phyloP scores from a whole-genome alignment of 805 yeast species.

The Lipomyces chichibuensis region DNA sequence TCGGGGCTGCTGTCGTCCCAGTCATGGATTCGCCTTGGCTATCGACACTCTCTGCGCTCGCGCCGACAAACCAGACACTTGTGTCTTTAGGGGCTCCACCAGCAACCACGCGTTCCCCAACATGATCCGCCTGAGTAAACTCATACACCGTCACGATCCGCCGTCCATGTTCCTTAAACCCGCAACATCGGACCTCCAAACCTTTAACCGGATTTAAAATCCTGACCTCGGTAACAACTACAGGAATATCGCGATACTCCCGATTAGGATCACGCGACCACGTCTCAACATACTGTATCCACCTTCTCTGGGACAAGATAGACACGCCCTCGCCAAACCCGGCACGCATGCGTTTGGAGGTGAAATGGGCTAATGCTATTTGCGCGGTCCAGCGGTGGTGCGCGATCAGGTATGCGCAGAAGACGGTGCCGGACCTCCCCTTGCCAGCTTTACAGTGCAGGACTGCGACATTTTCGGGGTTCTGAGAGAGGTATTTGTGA shows the following conservation, averaged over 20 bases:
- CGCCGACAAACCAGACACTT: not conserved
- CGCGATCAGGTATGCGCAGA: conserved; percentile 70
- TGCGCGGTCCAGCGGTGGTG: conserved; percentile 46
- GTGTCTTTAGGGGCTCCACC: not conserved
- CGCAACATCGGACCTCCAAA: conserved; percentile 35
- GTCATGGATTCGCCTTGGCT: not conserved
- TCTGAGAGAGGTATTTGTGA: conserved; percentile 46
- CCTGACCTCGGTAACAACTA: conserved; percentile 33
- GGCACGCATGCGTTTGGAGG: conserved; percentile 58
- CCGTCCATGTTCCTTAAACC: conserved; percentile 32
- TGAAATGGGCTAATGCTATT: conserved; percentile 58
- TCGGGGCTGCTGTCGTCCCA: not conserved
- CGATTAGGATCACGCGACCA: conserved; percentile 38
- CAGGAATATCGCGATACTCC: conserved; percentile 34
- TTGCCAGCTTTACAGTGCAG: conserved; percentile 91
- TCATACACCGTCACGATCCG: conserved; percentile 26
- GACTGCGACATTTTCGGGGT: conserved; percentile 57
- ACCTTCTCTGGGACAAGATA: conserved; percentile 69
- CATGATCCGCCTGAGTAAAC: conserved; percentile 24
- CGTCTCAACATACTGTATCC: conserved; percentile 59
- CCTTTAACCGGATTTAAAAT: conserved; percentile 34
- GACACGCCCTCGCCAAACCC: conserved; percentile 69
- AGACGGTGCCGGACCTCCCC: conserved; percentile 83
- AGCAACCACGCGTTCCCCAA: conserved; percentile 6
- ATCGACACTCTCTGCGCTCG: not conserved